Evolutionary conservation across 352 stramenopile species (phyloP), one percentile per base, ranked within the genome.

Genomic region (Globisporangium uncinulatum): DNA sequence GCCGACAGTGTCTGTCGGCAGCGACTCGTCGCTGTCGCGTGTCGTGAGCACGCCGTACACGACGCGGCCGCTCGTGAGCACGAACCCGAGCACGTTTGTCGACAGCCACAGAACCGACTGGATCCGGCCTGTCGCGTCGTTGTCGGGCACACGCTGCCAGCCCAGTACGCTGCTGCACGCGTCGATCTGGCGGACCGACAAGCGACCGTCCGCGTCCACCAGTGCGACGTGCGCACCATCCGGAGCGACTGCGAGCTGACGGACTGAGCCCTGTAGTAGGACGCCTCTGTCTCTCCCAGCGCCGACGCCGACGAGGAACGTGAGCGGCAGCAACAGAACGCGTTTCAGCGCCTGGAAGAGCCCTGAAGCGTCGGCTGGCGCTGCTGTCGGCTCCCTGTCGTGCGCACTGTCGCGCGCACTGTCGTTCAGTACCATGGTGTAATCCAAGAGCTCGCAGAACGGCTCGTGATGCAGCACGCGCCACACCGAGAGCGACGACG

Each of bases 401-500:
- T 6, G 2, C 4, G 31, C 31, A 3, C 15, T 57, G n/a, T 11
- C 45, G 45, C 15, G 13, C 61, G 20, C 21, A 13, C 62, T n/a
- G 51, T 63, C 8, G 21, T 62, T 75, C 14, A 86, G 34, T 1
- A 89, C 63, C 65, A 92, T 87, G 15, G 79, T 88, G 52, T 73
- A 86, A 51, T 92, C 81, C 24, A 89, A 57, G 39, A 92, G 42
- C 37, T 89, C 79, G 1, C 65, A 65, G 36, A 72, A 62, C 17
- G 84, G 69, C 49, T 76, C 77, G 31, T 53, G 62, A 4, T 66
- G 61, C 9, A 36, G 20, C 19, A 92, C 55, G 48, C 66, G 71
- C 81, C 81, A 92, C 15, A 87, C 77, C 54, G 72, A 89, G 31
- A 92, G 45, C 3, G 81, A 88, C 1, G 79, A 89, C 20, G 74